Evolutionary conservation across 78 protist species (phyloP).

Genomic region (Dictyostelium capitatum): DNA sequence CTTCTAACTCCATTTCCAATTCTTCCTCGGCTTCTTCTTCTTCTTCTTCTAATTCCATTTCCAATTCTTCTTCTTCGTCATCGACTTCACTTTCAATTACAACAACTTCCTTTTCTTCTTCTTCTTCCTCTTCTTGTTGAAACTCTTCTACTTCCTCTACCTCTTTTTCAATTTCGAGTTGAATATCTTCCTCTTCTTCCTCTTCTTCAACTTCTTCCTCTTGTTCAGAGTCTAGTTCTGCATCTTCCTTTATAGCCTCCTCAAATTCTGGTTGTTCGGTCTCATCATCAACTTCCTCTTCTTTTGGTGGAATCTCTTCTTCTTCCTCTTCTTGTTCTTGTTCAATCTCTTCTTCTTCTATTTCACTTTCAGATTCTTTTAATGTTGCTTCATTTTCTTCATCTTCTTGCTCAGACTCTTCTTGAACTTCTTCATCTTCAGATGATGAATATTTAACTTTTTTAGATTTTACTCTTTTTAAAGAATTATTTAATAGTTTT

Average conservation of each 20-base stretch:
- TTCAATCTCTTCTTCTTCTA: not conserved
- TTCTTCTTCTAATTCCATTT: not conserved
- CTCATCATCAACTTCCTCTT: not conserved
- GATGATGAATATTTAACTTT: not conserved
- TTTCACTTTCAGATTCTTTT: not conserved
- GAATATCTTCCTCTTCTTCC: not conserved
- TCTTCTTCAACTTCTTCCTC: not conserved
- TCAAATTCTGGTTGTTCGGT: not conserved
- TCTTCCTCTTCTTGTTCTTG: not conserved
- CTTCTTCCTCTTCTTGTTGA: not conserved
- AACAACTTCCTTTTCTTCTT: not conserved
- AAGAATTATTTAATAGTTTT: not conserved
- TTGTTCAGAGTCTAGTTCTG: not conserved
- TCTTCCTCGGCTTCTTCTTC: not conserved
- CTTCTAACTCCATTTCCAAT: not conserved
- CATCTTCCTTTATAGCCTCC: not conserved
- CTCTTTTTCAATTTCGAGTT: not conserved
- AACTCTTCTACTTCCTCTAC: too few relatives aligned
- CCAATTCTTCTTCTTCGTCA: not conserved
- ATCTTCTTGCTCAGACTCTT: not conserved
- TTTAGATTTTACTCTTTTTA: not conserved
- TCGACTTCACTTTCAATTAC: too few relatives aligned
- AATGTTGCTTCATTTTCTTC: not conserved
- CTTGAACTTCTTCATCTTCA: not conserved
- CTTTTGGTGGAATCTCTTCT: too few relatives aligned